Evolutionary conservation across 169 alveolate species (phyloP).

Genomic region (Cyclospora cayetanensis): DNA sequence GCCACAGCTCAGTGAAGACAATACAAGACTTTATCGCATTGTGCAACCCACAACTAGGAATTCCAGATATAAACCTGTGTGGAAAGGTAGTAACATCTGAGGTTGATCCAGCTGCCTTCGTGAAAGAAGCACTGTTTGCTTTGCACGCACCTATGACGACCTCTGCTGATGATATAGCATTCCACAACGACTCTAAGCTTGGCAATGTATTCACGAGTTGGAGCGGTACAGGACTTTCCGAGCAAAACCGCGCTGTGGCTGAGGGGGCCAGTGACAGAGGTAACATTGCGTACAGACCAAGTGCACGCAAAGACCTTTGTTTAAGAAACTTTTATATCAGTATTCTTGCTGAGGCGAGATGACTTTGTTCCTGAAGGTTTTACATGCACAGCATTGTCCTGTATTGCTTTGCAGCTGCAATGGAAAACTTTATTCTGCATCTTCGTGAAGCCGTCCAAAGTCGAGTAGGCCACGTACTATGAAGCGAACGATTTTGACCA

Average conservation of each 20-base stretch:
- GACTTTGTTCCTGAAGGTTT: too few species aligned
- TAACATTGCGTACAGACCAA: too few species aligned
- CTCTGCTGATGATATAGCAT: slow-evolving; percentile 38
- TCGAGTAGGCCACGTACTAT: too few species aligned
- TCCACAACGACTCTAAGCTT: not conserved
- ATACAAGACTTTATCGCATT: slow-evolving; percentile 39
- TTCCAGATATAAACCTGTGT: slow-evolving; percentile 47
- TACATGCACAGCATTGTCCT: too few species aligned
- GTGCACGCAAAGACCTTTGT: too few species aligned
- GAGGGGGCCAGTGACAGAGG: slow-evolving; percentile 15
- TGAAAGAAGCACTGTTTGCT: slow-evolving; percentile 39
- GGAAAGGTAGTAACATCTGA: slow-evolving; percentile 52
- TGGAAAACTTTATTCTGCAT: too few species aligned
- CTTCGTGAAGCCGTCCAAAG: too few species aligned
- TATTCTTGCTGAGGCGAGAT: too few species aligned
- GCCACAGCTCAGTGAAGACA: slow-evolving; percentile 33
- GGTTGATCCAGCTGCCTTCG: slow-evolving; percentile 43
- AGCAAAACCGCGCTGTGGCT: slow-evolving; percentile 2
- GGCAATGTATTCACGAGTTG: slow-evolving; percentile 36
- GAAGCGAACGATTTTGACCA: too few species aligned
- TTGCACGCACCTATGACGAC: slow-evolving; percentile 17
- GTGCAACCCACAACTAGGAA: slow-evolving; percentile 16
- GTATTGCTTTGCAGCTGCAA: too few species aligned
- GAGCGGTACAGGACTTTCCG: slow-evolving; percentile 7
- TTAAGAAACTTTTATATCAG: too few species aligned